Conservation (phyloP, 2,329 filamentous ascomycete genomes). For the Monilinia aucupariae region DNA sequence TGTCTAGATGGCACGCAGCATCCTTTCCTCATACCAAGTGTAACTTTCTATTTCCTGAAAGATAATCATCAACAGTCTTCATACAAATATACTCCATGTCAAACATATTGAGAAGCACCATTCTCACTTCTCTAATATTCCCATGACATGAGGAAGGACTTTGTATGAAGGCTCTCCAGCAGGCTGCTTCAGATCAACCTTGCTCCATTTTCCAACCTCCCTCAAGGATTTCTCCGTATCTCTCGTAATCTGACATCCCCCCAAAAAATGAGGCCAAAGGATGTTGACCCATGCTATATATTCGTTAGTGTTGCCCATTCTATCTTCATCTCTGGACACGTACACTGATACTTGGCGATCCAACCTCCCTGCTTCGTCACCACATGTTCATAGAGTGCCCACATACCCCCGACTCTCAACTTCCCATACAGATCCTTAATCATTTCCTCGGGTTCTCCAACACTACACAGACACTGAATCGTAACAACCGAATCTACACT, state of each 20-base stretch:
- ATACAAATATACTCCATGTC: background rate
- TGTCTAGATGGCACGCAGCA: too few relatives aligned
- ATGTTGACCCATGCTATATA: conserved; percentile 26
- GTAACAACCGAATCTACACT: conserved; percentile 32
- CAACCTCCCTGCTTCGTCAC: conserved; percentile 21
- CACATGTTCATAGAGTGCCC: conserved; percentile 34
- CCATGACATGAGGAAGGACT: conserved; percentile 30
- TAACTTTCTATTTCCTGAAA: too few relatives aligned
- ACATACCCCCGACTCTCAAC: conserved; percentile 29
- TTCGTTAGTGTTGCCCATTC: conserved; percentile 9
- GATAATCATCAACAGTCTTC: background rate
- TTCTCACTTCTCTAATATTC: conserved; percentile 28
- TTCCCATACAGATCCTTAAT: conserved; percentile 28
- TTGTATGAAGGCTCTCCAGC: conserved; percentile 25
- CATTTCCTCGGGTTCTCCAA: conserved; percentile 26
- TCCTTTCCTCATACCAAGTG: background rate
- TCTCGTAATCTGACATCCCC: conserved; percentile 30
- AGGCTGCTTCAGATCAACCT: conserved; percentile 28
- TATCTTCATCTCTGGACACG: conserved; percentile 11
- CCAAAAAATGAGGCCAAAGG: conserved; percentile 30
- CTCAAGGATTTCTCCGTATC: conserved; percentile 29
- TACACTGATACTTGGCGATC: conserved; percentile 30
- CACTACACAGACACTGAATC: conserved; percentile 30
- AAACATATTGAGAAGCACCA: too few relatives aligned
- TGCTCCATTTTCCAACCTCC: conserved; percentile 28